Evolutionary conservation across 2,329 filamentous ascomycete species (phyloP).

Genomic region (Fusarium phyllophilum): DNA sequence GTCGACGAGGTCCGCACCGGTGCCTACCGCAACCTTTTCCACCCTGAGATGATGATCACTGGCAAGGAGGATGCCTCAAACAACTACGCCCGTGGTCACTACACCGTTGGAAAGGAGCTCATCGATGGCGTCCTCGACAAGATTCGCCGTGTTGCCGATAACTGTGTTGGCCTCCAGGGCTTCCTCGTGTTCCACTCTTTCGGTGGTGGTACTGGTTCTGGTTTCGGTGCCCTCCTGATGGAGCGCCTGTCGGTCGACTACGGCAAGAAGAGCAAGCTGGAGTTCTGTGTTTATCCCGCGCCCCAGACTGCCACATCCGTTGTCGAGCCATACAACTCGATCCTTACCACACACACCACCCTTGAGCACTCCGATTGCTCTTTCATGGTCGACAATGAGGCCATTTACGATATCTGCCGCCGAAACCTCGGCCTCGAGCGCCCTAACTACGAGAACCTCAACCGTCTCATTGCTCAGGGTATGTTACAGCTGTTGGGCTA

Average conservation of each 20-base stretch:
- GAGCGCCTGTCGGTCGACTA: conserved; percentile 99
- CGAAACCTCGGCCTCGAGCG: conserved; percentile 97
- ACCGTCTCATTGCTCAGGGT: conserved; percentile 98
- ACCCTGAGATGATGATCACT: conserved; percentile 99
- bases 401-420: conserved; percentile 99
- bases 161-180: conserved; percentile 97
- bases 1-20: conserved; percentile 99
- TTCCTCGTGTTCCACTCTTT: conserved; percentile 99
- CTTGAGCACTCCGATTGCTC: conserved; percentile 99
- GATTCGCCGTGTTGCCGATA: conserved; percentile 96
- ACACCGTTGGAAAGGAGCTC: conserved; percentile 99
- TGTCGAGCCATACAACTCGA: conserved; percentile 99
- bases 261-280: conserved; percentile 99
- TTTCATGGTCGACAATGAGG: conserved; percentile 99
- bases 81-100: conserved; percentile 99
- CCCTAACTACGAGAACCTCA: conserved; percentile 98
- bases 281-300: conserved; percentile 99
- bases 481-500: conserved; percentile 40
- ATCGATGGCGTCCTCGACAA: conserved; percentile 98
- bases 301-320: conserved; percentile 97
- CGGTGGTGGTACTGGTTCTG: conserved; percentile 97
- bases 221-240: conserved; percentile 98
- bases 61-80: conserved; percentile 99
- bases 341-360: conserved; percentile 98
- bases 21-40: conserved; percentile 95